Conservation (phyloP, 2,329 filamentous ascomycete genomes). For the Davidsoniella australis region DNA sequence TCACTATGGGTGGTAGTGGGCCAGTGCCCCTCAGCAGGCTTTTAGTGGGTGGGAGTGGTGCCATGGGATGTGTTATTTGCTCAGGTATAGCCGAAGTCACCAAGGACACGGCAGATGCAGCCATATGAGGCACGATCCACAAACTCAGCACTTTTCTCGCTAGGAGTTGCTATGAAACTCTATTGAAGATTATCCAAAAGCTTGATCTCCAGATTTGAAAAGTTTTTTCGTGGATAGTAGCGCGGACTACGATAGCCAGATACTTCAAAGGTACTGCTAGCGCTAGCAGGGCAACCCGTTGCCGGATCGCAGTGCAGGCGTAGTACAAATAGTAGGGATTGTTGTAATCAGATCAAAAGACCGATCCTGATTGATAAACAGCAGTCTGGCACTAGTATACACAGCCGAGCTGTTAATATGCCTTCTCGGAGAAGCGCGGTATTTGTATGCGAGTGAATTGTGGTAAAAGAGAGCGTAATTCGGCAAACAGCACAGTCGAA, state of each 20-base stretch:
- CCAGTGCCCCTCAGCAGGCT: conserved; percentile 6
- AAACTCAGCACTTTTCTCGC: neutral
- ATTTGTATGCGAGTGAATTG: too few relatives aligned
- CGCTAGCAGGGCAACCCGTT: neutral
- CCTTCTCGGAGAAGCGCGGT: neutral
- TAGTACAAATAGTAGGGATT: neutral
- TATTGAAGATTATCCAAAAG: too few relatives aligned
- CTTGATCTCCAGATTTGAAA: too few relatives aligned
- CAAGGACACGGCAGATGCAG: neutral
- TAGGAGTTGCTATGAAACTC: neutral
- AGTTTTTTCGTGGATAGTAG: neutral
- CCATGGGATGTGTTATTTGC: conserved; percentile 2
- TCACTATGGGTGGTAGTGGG: conserved; percentile 7
- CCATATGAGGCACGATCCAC: neutral
- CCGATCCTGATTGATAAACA: conserved; percentile 11
- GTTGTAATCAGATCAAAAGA: conserved; percentile 11
- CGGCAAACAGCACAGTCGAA: neutral
- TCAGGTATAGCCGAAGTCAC: conserved; percentile 5
- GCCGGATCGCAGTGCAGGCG: conserved; percentile 3
- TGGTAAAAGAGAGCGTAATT: too few relatives aligned
- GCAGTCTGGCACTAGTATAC: neutral
- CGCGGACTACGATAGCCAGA: neutral
- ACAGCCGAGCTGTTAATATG: neutral
- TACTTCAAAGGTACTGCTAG: conserved; percentile 8
- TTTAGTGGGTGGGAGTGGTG: conserved; percentile 10